phyloP scores from a whole-genome alignment of 2,329 filamentous ascomycete species.

The Magnaporthiopsis rhizophila region DNA sequence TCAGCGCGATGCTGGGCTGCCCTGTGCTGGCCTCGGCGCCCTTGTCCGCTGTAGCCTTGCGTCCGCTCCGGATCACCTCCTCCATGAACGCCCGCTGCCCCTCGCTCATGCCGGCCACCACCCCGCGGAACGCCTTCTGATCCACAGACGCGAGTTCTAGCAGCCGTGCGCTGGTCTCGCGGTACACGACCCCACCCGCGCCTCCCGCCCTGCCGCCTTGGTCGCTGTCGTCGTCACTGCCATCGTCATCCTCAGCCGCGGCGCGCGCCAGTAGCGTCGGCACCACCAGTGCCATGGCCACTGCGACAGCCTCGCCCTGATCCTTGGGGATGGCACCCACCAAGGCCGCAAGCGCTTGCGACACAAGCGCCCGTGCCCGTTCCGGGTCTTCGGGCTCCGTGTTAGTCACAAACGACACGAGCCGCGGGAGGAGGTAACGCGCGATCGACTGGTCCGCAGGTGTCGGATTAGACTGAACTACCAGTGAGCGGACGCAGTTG shows the following conservation, averaged over 20 bases:
- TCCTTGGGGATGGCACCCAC: slow-evolving; percentile 34
- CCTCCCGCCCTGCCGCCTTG: slow-evolving; percentile 26
- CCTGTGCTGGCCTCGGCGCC: slow-evolving; percentile 34
- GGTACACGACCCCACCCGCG: slow-evolving; percentile 43
- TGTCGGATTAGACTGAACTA: slow-evolving; percentile 57
- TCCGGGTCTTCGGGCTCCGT: slow-evolving; percentile 72
- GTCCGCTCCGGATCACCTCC: slow-evolving; percentile 63
- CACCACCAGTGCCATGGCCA: slow-evolving; percentile 68
- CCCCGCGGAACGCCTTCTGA: slow-evolving; percentile 61
- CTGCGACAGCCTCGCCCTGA: slow-evolving; percentile 33
- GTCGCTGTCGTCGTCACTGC: slow-evolving; percentile 30
- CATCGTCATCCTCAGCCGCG: slow-evolving; percentile 31
- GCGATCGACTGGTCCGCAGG: slow-evolving; percentile 65
- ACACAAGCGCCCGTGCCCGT: slow-evolving; percentile 60
- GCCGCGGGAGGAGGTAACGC: slow-evolving; percentile 64
- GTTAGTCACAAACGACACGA: slow-evolving; percentile 67
- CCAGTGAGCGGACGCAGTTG: slow-evolving; percentile 78
- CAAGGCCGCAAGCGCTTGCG: slow-evolving; percentile 69
- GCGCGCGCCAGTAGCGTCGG: slow-evolving; percentile 70
- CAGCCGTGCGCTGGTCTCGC: slow-evolving; percentile 67
- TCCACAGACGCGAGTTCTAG: slow-evolving; percentile 75
- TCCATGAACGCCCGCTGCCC: slow-evolving; percentile 73
- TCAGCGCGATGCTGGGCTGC: slow-evolving; percentile 80
- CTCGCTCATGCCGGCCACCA: slow-evolving; percentile 63
- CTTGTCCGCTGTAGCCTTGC: slow-evolving; percentile 33